A percentile compares a stretch with the other conserved stretches of the same genome.
Evolutionary conservation across 1,284 basidiomycete species (phyloP).

Genomic region (Malassezia globosa): DNA sequence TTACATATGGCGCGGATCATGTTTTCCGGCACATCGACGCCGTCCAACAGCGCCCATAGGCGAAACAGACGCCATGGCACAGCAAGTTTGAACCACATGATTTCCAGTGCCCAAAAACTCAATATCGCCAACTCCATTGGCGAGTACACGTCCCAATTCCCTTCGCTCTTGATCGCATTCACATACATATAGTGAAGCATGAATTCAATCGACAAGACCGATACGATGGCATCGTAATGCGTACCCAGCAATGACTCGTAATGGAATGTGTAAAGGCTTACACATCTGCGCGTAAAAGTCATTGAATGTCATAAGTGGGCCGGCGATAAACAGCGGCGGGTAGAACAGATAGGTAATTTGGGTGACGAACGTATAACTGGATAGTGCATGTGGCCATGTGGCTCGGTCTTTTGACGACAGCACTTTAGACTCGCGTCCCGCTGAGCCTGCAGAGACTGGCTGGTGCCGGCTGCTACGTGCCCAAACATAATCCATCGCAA

Average conservation of each 20-base stretch:
- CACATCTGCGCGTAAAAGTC: conserved; percentile 83
- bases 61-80: conserved; percentile 97
- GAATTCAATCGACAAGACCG: conserved; percentile 74
- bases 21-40: conserved; percentile 89
- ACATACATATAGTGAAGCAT: conserved; percentile 92
- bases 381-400: conserved; percentile 30
- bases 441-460: conserved; percentile 30
- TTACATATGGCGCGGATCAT: conserved; percentile 98
- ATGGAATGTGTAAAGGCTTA: conserved; percentile 44
- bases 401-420: conserved; percentile 18
- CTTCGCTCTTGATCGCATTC: conserved; percentile 83
- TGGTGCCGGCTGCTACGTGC: conserved; percentile 29
- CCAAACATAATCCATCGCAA: conserved; percentile 86
- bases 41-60: conserved; percentile 79
- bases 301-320: conserved; percentile 92
- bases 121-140: conserved; percentile 79
- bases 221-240: conserved; percentile 61
- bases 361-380: conserved; percentile 54
- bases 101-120: conserved; percentile 91
- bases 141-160: conserved; percentile 59
- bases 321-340: conserved; percentile 86
- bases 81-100: conserved; percentile 97
- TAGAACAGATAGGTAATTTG: conserved; percentile 72
- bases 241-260: conserved; percentile 52
- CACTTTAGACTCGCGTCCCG: neutral